Evolutionary conservation across 192 early-diverging fungal genomes (phyloP).

Genomic region (Anaeromyces robustus): DNA sequence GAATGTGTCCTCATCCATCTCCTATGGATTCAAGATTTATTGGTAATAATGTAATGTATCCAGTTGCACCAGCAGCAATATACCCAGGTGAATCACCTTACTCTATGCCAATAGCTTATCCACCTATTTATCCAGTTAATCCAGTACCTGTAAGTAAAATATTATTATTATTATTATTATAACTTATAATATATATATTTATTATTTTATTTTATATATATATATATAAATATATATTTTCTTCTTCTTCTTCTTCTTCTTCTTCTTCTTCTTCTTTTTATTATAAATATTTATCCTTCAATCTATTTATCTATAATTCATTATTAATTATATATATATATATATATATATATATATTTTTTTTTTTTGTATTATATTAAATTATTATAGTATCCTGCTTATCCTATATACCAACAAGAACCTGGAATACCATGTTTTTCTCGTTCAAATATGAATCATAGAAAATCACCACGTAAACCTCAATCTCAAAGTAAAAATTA

Average conservation of each 20-base stretch:
- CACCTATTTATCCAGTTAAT: not conserved
- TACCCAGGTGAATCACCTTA: not conserved
- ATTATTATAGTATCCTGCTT: not conserved
- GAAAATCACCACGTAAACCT: not conserved
- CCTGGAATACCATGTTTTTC: not conserved
- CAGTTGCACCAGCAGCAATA: not conserved
- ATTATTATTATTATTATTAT: too few species aligned
- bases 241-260: too few species aligned
- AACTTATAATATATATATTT: too few species aligned
- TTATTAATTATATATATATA: too few species aligned
- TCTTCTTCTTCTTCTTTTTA: too few species aligned
- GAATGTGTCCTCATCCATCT: not conserved
- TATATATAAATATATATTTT: too few species aligned
- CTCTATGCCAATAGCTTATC: not conserved
- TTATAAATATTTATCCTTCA: too few species aligned
- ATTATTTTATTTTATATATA: too few species aligned
- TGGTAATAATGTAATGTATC: not conserved
- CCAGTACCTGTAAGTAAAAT: too few species aligned
- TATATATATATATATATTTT: too few species aligned
- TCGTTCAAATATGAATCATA: not conserved
- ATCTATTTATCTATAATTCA: too few species aligned
- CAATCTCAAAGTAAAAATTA: not conserved
- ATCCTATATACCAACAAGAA: not conserved
- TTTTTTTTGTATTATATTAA: too few species aligned
- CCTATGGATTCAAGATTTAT: not conserved